These are phyloP conservation scores for Dictyostelium intermedium DNA, from an alignment of 78 protist genomes.

Conservation along the genomic window DNA sequence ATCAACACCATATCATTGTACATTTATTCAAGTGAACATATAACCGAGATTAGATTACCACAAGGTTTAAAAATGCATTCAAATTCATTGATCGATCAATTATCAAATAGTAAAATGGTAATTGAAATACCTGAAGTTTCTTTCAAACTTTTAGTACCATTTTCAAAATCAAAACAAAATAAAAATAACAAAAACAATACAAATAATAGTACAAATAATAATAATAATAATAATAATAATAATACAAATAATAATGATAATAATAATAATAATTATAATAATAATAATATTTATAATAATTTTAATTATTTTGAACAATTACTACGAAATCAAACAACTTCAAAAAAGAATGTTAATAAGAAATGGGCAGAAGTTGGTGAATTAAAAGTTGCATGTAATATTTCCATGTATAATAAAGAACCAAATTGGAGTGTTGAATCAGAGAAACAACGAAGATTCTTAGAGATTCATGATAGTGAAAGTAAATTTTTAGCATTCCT, in stretches of 20 bases:
- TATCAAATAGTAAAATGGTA: constrained; percentile 34
- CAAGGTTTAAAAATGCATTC: constrained; percentile 58
- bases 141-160: constrained; percentile 59
- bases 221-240: neutral
- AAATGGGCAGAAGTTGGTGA: constrained; percentile 82
- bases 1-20: constrained; percentile 41
- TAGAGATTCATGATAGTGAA: constrained; percentile 32
- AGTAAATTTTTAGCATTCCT: constrained; percentile 49
- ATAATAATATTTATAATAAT: neutral
- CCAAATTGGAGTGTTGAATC: constrained; percentile 73
- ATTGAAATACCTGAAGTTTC: constrained; percentile 69
- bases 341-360: neutral
- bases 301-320: neutral
- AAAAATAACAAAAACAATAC: neutral
- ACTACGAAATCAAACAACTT: neutral
- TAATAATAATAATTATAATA: neutral
- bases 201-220: neutral
- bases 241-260: neutral
- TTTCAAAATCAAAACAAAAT: neutral
- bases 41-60: constrained; percentile 50
- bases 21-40: constrained; percentile 54
- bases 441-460: constrained; percentile 48
- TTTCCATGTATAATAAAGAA: constrained; percentile 41
- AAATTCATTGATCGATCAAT: constrained; percentile 39
- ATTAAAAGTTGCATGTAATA: constrained; percentile 1